phyloP scores from a whole-genome alignment of 2,329 filamentous ascomycete genomes.

The Dothideomycetidae sp. region DNA sequence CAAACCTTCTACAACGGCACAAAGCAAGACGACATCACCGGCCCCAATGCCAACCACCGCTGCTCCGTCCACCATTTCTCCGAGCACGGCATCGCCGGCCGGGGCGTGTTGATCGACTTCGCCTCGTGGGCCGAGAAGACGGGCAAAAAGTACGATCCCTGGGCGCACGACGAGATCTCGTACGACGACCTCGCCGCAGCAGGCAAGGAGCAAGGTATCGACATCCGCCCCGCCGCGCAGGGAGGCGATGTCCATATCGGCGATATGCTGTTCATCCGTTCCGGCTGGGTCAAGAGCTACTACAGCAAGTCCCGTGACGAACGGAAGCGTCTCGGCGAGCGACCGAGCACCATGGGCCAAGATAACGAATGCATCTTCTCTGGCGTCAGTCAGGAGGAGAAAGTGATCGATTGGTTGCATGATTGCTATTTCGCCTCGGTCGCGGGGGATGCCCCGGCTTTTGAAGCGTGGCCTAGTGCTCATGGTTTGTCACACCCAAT shows the following conservation, averaged over 20 bases:
- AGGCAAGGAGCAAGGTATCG: constrained; percentile 44
- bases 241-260: constrained; percentile 44
- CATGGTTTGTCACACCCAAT: not conserved
- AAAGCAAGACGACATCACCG: constrained; percentile 28
- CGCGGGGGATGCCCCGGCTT: constrained; percentile 47
- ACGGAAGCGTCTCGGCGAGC: constrained; percentile 23
- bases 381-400: constrained; percentile 39
- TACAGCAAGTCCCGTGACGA: constrained; percentile 35
- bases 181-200: constrained; percentile 40
- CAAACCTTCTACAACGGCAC: constrained; percentile 30
- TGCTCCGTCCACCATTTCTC: constrained; percentile 34
- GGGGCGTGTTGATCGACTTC: constrained; percentile 32
- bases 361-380: constrained; percentile 32
- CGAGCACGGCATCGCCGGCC: constrained; percentile 30
- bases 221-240: constrained; percentile 42
- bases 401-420: constrained; percentile 42
- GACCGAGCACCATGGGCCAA: constrained; percentile 31
- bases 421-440: constrained; percentile 44
- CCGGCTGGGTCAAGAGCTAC: constrained; percentile 47
- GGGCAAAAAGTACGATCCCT: constrained; percentile 29
- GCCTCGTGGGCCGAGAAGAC: constrained; percentile 28
- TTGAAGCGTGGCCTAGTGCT: constrained; percentile 38
- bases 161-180: constrained; percentile 28
- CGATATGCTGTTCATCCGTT: constrained; percentile 45
- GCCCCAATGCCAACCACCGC: constrained; percentile 28